These are phyloP conservation scores for Angomonas deanei DNA, from an alignment of 208 protist genomes.

Conservation along the genomic window DNA sequence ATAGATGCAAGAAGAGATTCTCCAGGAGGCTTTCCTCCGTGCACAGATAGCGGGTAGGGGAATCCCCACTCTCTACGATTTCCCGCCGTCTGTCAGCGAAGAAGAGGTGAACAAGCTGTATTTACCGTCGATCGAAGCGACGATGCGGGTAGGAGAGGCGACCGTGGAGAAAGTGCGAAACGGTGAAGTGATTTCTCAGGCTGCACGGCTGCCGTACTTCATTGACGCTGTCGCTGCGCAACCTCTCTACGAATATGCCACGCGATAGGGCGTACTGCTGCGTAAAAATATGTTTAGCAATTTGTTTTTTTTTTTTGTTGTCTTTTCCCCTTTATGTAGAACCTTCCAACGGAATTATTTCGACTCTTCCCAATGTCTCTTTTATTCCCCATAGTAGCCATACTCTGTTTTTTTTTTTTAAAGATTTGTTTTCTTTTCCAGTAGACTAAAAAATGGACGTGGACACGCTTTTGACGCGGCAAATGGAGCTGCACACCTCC, in stretches of 20 bases:
- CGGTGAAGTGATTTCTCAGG: no score
- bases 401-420: constrained; percentile 4
- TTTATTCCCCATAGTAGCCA: not conserved
- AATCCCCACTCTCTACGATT: constrained; percentile 42
- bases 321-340: no score
- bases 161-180: not conserved
- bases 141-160: not conserved
- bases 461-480: constrained; percentile 63
- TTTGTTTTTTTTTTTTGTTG: no score
- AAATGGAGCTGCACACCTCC: constrained; percentile 86
- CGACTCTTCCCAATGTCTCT: no score
- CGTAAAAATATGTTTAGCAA: no score
- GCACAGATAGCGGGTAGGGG: constrained; percentile 58
- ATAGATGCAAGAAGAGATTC: not conserved
- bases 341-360: no score
- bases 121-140: constrained; percentile 25
- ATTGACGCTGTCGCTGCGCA: no score
- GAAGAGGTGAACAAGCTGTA: constrained; percentile 39
- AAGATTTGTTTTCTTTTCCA: constrained; percentile 3
- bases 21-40: constrained; percentile 53
- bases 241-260: no score
- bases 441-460: constrained; percentile 41
- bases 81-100: constrained; percentile 33
- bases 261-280: no score
- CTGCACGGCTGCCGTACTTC: no score